phyloP scores from a whole-genome alignment of 768 basidiomycete genomes.

The Hysterangium stoloniferum region DNA sequence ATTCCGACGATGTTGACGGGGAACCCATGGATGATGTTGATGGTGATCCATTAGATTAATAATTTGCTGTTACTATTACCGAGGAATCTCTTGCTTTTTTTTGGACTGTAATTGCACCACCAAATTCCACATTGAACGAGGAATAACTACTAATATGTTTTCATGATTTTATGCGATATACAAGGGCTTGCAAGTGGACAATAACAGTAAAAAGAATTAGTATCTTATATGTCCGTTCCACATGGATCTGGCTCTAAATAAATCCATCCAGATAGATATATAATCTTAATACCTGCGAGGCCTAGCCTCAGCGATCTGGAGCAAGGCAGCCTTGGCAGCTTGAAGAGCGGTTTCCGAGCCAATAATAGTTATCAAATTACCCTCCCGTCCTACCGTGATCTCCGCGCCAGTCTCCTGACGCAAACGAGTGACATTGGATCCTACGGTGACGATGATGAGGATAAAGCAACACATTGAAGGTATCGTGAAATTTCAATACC shows the following conservation, averaged over 20 bases:
- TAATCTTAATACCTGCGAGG: conserved; percentile 1
- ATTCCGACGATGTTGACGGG: conserved; percentile 26
- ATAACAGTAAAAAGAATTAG: neutral
- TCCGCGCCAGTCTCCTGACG: conserved; percentile 87
- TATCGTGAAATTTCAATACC: no score
- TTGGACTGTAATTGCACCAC: no score
- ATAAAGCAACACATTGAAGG: no score
- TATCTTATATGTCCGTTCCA: conserved; percentile 7
- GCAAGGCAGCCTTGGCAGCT: conserved; percentile 71
- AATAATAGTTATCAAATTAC: conserved; percentile 78
- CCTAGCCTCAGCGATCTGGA: conserved; percentile 22
- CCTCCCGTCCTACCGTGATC: conserved; percentile 85
- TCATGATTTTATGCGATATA: conserved; percentile 9
- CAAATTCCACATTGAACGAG: no score
- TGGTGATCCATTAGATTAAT: conserved; percentile 27
- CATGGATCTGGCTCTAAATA: neutral
- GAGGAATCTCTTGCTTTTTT: no score
- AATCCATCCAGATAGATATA: neutral
- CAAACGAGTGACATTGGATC: conserved; percentile 76
- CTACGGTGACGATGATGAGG: neutral
- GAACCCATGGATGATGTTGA: conserved; percentile 27
- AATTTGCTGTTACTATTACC: no score
- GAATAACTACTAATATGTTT: no score
- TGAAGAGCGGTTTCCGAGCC: conserved; percentile 63
- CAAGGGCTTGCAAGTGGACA: conserved; percentile 5